A percentile compares a stretch with the other conserved stretches of the same genome.
Evolutionary conservation across 2,329 filamentous ascomycete genomes (phyloP).

Genomic region (Colletotrichum aenigma): DNA sequence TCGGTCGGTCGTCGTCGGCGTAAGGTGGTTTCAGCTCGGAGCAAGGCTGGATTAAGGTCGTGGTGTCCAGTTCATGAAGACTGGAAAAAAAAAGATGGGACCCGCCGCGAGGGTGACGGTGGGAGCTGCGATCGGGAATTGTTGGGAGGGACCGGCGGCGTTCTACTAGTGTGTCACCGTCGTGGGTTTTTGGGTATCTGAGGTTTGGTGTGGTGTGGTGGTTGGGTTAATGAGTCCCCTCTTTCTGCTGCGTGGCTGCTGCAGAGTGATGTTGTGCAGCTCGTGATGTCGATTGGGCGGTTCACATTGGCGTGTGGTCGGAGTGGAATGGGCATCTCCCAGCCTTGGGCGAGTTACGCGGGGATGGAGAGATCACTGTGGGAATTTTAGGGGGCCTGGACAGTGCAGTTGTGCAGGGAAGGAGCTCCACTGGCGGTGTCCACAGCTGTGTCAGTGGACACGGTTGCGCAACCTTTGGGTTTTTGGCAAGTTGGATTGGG

Average conservation of each 20-base stretch:
- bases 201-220: neutral
- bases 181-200: neutral
- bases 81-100: neutral
- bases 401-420: neutral
- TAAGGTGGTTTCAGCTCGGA: slow-evolving; percentile 5
- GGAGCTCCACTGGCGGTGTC: neutral
- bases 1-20: slow-evolving; percentile 14
- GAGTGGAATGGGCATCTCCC: neutral
- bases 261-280: neutral
- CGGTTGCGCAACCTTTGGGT: slow-evolving; percentile 1
- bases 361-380: neutral
- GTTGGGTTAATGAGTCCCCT: neutral
- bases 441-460: slow-evolving; percentile 7
- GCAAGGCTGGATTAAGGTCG: neutral
- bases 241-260: neutral
- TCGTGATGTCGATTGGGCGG: neutral
- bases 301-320: neutral
- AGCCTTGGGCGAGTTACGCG: neutral
- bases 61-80: neutral
- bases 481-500: neutral
- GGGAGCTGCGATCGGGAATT: neutral
- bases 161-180: neutral
- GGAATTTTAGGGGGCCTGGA: neutral
- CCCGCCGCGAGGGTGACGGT: neutral
- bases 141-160: neutral